Percentiles rank a stretch among this genome's conserved stretches.
phyloP scores from a whole-genome alignment of 768 basidiomycete genomes.

The Russula ochroleuca region DNA sequence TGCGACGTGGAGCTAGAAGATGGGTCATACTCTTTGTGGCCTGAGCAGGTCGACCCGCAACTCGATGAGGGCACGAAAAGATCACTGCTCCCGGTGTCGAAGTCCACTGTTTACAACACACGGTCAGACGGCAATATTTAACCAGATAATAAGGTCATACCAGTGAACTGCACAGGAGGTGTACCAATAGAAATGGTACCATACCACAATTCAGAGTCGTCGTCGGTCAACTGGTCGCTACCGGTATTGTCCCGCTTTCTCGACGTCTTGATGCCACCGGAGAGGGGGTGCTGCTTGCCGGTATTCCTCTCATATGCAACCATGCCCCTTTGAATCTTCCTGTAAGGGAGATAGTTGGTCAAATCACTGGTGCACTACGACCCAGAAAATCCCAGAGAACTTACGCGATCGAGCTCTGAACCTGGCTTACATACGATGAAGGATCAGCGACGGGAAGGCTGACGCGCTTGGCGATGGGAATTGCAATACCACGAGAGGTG shows the following conservation, averaged over 20 bases:
- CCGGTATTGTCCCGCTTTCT: neutral
- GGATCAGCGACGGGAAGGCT: neutral
- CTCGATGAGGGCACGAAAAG: slow-evolving; percentile 35
- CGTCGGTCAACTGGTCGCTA: neutral
- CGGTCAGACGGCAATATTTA: slow-evolving; percentile 33
- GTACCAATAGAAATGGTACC: slow-evolving; percentile 21
- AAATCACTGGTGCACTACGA: neutral
- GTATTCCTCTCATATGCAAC: slow-evolving; percentile 5
- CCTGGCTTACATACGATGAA: neutral
- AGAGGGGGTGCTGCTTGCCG: neutral
- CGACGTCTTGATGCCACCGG: neutral
- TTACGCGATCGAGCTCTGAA: neutral
- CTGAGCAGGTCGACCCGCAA: slow-evolving; percentile 34
- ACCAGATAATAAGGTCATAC: neutral
- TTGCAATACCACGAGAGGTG: neutral
- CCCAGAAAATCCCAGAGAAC: neutral
- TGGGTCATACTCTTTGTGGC: slow-evolving; percentile 12
- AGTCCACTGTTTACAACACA: slow-evolving; percentile 33
- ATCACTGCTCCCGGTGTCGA: slow-evolving; percentile 38
- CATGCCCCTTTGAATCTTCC: slow-evolving; percentile 16
- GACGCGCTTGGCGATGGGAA: slow-evolving; percentile 7
- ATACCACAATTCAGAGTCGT: slow-evolving; percentile 3
- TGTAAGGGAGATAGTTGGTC: neutral
- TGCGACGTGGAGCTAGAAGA: slow-evolving; percentile 24
- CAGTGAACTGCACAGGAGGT: slow-evolving; percentile 10